Conservation (phyloP, 352 stramenopile species). For the Pythium insidiosum region DNA sequence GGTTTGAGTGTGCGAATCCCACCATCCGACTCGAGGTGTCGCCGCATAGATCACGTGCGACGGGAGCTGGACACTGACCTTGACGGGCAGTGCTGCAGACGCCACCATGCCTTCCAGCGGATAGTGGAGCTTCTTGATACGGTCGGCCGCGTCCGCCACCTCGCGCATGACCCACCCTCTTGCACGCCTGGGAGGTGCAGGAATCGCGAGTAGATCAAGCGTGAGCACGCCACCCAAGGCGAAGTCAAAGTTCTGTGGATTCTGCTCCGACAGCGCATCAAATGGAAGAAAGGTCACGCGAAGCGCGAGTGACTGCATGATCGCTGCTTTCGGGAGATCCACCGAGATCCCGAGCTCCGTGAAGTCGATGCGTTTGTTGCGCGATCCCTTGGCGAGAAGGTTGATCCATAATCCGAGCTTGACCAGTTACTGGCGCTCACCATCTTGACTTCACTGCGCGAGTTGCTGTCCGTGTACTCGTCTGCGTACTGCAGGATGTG, state of each 20-base stretch:
- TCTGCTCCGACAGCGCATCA: slow-evolving; percentile 28
- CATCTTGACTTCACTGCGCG: slow-evolving; percentile 60
- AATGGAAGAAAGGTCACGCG: slow-evolving; percentile 58
- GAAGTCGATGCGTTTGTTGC: slow-evolving; percentile 77
- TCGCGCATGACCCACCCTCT: slow-evolving; percentile 75
- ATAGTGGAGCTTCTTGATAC: slow-evolving; percentile 61
- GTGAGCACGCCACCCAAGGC: slow-evolving; percentile 56
- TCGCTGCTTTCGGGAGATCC: slow-evolving; percentile 71
- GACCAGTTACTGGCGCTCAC: slow-evolving; percentile 33
- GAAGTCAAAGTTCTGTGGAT: slow-evolving; percentile 28
- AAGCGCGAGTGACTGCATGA: slow-evolving; percentile 68
- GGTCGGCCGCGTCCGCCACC: slow-evolving; percentile 30
- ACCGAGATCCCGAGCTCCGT: slow-evolving; percentile 46
- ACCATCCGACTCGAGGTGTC: slow-evolving; percentile 55
- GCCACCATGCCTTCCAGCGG: slow-evolving; percentile 66
- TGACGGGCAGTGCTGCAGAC: slow-evolving; percentile 57
- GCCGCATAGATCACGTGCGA: slow-evolving; percentile 39
- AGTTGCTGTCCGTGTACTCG: slow-evolving; percentile 52
- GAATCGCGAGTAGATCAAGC: slow-evolving; percentile 61
- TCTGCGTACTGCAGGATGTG: slow-evolving; percentile 70
- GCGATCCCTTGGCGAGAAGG: slow-evolving; percentile 57
- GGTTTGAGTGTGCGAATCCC: slow-evolving; percentile 31
- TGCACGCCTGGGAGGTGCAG: slow-evolving; percentile 53
- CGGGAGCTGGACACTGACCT: slow-evolving; percentile 44
- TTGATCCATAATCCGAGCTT: slow-evolving; percentile 72